Percentiles rank a stretch among this genome's conserved stretches.
phyloP scores from a whole-genome alignment of 2,329 filamentous ascomycete genomes.

The Chaetomiaceae sp. region DNA sequence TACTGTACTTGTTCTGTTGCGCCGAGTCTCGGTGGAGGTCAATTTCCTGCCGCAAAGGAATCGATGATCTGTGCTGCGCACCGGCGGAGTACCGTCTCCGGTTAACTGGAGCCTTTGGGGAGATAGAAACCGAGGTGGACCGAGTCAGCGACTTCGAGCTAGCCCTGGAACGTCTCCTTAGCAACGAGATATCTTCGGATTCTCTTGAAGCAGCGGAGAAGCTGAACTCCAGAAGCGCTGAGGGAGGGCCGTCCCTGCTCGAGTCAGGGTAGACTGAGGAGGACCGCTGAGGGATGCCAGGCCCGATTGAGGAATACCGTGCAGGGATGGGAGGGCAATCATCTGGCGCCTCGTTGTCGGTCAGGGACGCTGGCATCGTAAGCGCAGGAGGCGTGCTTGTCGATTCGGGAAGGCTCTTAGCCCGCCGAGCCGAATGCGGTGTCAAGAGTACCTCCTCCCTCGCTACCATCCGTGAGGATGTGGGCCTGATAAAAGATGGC shows the following conservation, averaged over 20 bases:
- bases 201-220: constrained; percentile 14
- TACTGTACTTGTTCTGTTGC: constrained; percentile 7
- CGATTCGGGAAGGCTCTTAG: constrained; percentile 26
- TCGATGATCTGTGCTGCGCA: background rate
- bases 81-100: constrained; percentile 21
- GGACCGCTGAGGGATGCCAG: constrained; percentile 18
- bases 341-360: background rate
- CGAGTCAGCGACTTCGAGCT: constrained; percentile 12
- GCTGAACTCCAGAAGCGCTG: constrained; percentile 24
- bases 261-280: constrained; percentile 19
- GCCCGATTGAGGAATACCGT: background rate
- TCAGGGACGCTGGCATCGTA: background rate
- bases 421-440: constrained; percentile 17
- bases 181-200: background rate
- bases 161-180: constrained; percentile 15
- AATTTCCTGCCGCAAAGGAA: background rate
- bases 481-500: constrained; percentile 54
- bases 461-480: constrained; percentile 52
- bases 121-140: constrained; percentile 18
- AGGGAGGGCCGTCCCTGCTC: constrained; percentile 10
- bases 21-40: constrained; percentile 18
- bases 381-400: constrained; percentile 13
- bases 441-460: constrained; percentile 41
- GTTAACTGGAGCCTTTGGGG: constrained; percentile 15
- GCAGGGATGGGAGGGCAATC: constrained; percentile 7